Percentiles rank a stretch among this genome's conserved stretches.
These are phyloP conservation scores for Pichia rugopelliculosa DNA, from an alignment of 805 yeast species.

Conservation along the genomic window DNA sequence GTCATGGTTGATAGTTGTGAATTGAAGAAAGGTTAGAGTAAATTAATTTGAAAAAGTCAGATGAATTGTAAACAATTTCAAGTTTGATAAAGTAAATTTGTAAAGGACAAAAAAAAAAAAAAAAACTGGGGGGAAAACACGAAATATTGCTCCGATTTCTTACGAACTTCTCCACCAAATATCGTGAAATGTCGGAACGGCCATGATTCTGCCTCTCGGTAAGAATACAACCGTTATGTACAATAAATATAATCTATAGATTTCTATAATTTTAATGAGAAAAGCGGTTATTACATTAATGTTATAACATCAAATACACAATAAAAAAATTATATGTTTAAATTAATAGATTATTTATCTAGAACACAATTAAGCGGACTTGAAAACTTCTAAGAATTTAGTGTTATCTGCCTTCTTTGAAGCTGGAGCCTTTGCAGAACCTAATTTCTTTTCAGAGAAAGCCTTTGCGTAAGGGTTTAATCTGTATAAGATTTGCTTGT, in stretches of 20 bases:
- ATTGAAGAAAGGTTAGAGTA: not conserved
- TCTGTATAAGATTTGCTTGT: constrained; percentile 96
- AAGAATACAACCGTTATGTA: no score
- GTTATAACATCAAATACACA: not conserved
- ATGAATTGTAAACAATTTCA: no score
- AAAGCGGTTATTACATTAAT: not conserved
- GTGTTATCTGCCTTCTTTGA: constrained; percentile 59
- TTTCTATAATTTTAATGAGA: not conserved
- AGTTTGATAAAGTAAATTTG: no score
- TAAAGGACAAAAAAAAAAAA: no score
- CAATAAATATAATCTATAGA: no score
- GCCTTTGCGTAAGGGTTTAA: constrained; percentile 99
- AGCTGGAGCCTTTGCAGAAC: constrained; percentile 62
- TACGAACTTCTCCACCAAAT: not conserved
- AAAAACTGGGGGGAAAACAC: not conserved
- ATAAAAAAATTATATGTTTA: not conserved
- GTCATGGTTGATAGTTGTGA: constrained; percentile 39
- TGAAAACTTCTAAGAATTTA: constrained; percentile 60
- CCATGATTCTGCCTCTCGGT: not conserved
- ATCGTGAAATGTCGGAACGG: not conserved
- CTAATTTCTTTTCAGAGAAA: constrained; percentile 84
- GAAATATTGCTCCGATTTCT: not conserved
- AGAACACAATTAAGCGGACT: constrained; percentile 39
- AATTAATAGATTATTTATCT: not conserved
- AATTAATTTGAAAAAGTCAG: no score